phyloP scores from a whole-genome alignment of 805 yeast genomes.

The Wickerhamiella brachini region DNA sequence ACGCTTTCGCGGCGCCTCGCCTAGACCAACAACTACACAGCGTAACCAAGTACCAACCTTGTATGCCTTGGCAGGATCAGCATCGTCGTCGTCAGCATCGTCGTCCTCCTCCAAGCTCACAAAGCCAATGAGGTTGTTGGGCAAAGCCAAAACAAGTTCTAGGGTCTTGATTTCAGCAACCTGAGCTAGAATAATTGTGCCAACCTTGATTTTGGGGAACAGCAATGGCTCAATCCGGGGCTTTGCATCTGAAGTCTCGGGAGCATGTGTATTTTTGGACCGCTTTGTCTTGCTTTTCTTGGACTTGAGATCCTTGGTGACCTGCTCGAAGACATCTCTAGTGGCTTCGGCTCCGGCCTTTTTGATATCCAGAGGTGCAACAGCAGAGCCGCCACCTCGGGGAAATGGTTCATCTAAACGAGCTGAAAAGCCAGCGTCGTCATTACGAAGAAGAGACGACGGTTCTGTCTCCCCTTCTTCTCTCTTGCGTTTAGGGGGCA shows the following conservation, averaged over 20 bases:
- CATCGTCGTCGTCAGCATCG: constrained; percentile 34
- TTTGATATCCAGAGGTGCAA: constrained; percentile 81
- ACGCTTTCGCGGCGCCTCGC: constrained; percentile 25
- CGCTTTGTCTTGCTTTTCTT: constrained; percentile 16
- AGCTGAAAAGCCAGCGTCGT: constrained; percentile 2
- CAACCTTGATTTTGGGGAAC: constrained; percentile 52
- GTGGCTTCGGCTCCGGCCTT: constrained; percentile 89
- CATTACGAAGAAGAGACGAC: constrained; percentile 8
- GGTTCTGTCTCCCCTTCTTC: not conserved
- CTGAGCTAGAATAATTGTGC: constrained; percentile 68
- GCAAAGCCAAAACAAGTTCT: constrained; percentile 57
- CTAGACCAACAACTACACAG: constrained; percentile 54
- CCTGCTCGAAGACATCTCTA: constrained; percentile 43
- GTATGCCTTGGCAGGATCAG: constrained; percentile 42
- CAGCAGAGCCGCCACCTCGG: constrained; percentile 72
- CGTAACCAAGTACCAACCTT: constrained; percentile 73
- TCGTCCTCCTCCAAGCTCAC: constrained; percentile 13
- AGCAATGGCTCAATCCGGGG: constrained; percentile 45
- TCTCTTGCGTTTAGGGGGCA: constrained; percentile 10
- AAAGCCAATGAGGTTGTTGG: constrained; percentile 69
- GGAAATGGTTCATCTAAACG: constrained; percentile 55
- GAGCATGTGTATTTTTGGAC: constrained; percentile 13
- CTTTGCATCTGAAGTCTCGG: constrained; percentile 11
- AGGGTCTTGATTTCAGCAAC: constrained; percentile 42
- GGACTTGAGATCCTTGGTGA: constrained; percentile 20